Percentiles rank a stretch among this genome's conserved stretches.
These are phyloP conservation scores for Colletotrichum orchidophilum DNA, from an alignment of 2,329 filamentous ascomycete species.

Conservation along the genomic window DNA sequence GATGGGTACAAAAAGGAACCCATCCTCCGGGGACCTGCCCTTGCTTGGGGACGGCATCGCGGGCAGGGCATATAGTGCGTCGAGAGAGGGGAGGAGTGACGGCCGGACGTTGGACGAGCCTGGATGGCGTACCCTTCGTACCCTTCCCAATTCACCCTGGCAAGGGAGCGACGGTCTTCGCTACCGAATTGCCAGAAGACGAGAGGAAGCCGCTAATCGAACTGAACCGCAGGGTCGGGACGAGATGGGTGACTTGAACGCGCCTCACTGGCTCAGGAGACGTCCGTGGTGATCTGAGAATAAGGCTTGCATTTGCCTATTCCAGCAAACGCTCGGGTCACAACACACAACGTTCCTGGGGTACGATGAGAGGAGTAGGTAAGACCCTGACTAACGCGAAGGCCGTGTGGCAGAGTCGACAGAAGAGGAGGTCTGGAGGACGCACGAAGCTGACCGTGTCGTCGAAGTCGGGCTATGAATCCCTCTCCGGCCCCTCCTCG, in stretches of 20 bases:
- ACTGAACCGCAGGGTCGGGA: neutral
- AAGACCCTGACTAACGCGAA: neutral
- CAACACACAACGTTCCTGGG: neutral
- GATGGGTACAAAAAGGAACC: slow-evolving; percentile 36
- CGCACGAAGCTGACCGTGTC: neutral
- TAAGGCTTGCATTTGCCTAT: slow-evolving; percentile 11
- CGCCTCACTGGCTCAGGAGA: neutral
- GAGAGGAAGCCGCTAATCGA: neutral
- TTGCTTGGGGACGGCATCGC: slow-evolving; percentile 5
- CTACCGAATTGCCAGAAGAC: neutral
- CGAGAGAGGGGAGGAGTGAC: neutral
- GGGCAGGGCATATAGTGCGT: neutral
- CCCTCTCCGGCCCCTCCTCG: neutral
- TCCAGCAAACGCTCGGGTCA: neutral
- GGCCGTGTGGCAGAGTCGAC: neutral
- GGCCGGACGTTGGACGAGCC: neutral
- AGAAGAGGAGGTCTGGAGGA: neutral
- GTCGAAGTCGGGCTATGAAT: neutral
- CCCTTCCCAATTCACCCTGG: neutral
- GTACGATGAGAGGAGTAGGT: neutral
- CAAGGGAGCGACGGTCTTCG: neutral
- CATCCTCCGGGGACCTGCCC: neutral
- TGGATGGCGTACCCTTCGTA: neutral
- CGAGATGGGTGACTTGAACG: neutral
- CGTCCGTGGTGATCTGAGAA: neutral